Conservation (phyloP, 75 land plant species). For the Larix kaempferi region DNA sequence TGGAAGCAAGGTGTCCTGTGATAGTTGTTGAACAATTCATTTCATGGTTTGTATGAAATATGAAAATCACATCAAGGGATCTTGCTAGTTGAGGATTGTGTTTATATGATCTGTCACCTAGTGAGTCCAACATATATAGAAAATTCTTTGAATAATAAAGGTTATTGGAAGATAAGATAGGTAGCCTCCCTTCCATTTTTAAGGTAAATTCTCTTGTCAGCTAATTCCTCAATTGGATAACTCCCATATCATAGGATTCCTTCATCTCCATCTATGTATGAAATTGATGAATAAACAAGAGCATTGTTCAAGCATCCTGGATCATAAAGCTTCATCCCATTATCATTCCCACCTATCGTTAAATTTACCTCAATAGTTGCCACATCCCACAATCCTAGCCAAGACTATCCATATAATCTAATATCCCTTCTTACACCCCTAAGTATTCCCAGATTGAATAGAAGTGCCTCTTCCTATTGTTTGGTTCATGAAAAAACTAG, state of each 20-base stretch:
- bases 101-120: conserved; percentile 25
- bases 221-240: conserved; percentile 97
- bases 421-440: too few relatives aligned
- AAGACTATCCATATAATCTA: too few relatives aligned
- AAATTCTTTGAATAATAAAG: conserved; percentile 98
- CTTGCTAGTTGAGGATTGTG: conserved; percentile 93
- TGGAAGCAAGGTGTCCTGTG: conserved; percentile 95
- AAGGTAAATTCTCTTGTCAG: conserved; percentile 79
- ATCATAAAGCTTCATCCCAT: conserved; percentile 89
- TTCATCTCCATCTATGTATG: conserved; percentile 95
- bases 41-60: conserved; percentile 98
- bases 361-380: conserved; percentile 34
- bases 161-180: conserved; percentile 74
- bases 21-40: conserved; percentile 99
- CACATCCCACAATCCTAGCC: background rate
- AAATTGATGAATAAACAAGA: conserved; percentile 82
- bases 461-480: too few relatives aligned
- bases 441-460: too few relatives aligned
- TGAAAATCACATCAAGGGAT: conserved; percentile 83
- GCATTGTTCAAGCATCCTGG: conserved; percentile 95
- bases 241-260: conserved; percentile 95
- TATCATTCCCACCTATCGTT: conserved; percentile 66
- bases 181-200: conserved; percentile 82
- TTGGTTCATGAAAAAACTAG: too few relatives aligned
- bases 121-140: conserved; percentile 94